Evolutionary conservation across 1,284 basidiomycete genomes (phyloP).

Genomic region (Leccinum proximum): DNA sequence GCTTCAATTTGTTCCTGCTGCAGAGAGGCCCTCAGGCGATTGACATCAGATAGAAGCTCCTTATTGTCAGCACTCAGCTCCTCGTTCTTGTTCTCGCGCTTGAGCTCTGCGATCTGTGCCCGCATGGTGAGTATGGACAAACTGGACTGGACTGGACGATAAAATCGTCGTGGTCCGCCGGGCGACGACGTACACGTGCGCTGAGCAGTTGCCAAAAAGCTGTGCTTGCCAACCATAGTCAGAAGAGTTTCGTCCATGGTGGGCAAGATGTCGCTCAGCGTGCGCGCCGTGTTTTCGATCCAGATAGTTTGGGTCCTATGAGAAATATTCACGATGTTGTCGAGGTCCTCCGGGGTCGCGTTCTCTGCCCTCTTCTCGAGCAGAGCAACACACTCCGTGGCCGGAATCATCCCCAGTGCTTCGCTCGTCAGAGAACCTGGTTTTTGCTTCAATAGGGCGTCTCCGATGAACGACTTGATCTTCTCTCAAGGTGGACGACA

Average conservation of each 20-base stretch:
- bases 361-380: slow-evolving; percentile 15
- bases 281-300: slow-evolving; percentile 37
- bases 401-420: slow-evolving; percentile 10
- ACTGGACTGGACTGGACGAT: slow-evolving; percentile 42
- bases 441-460: slow-evolving; percentile 10
- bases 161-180: slow-evolving; percentile 22
- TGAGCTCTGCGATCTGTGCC: slow-evolving; percentile 38
- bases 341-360: slow-evolving; percentile 10
- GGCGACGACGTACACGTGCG: slow-evolving; percentile 44
- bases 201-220: slow-evolving; percentile 56
- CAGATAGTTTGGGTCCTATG: too few species aligned
- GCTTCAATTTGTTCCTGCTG: slow-evolving; percentile 13
- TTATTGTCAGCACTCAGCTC: slow-evolving; percentile 33
- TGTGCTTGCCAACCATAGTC: slow-evolving; percentile 61
- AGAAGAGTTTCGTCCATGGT: slow-evolving; percentile 45
- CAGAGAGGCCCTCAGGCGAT: slow-evolving; percentile 28
- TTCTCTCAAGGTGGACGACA: slow-evolving; percentile 14
- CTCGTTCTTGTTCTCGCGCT: slow-evolving; percentile 24
- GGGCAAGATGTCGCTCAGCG: slow-evolving; percentile 47
- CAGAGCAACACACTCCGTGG: slow-evolving; percentile 17
- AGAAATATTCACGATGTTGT: slow-evolving; percentile 14
- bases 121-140: slow-evolving; percentile 41
- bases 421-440: not conserved
- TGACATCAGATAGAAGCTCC: slow-evolving; percentile 19
- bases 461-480: slow-evolving; percentile 16